A percentile compares a stretch with the other conserved stretches of the same genome.
Conservation (phyloP, 2,329 filamentous ascomycete genomes). For the Taxawa tesnikishii region DNA sequence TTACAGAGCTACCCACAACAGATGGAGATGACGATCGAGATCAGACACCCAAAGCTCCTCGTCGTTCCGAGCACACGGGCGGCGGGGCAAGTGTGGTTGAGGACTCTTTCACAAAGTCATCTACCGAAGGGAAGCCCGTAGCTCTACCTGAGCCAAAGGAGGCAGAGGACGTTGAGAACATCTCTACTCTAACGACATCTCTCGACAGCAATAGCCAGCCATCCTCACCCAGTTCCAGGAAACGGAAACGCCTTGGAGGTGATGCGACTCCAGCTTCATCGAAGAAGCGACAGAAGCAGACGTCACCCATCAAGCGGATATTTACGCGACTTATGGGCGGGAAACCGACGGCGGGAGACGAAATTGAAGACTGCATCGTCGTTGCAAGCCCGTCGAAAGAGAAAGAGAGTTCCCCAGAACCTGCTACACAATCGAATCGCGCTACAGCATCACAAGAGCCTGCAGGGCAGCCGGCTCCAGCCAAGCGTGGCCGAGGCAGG, state of each 20-base stretch:
- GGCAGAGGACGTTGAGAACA: too few relatives aligned
- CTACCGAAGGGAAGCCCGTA: slow-evolving; percentile 11
- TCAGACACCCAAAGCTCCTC: neutral
- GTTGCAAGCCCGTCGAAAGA: slow-evolving; percentile 16
- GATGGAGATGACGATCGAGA: neutral
- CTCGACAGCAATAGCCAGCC: neutral
- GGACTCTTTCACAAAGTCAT: slow-evolving; percentile 21
- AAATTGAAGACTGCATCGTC: slow-evolving; percentile 28
- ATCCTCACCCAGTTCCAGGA: slow-evolving; percentile 7
- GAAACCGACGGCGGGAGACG: slow-evolving; percentile 14
- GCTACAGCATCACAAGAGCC: slow-evolving; percentile 3
- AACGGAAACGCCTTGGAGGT: slow-evolving; percentile 15
- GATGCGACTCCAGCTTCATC: slow-evolving; percentile 4
- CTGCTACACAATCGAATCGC: neutral
- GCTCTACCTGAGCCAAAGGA: slow-evolving; percentile 6
- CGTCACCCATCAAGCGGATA: slow-evolving; percentile 15
- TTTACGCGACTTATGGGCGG: slow-evolving; percentile 12
- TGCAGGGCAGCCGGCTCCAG: neutral
- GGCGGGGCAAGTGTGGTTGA: slow-evolving; percentile 19
- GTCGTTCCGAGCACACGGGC: slow-evolving; percentile 6
- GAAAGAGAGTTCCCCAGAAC: slow-evolving; percentile 5
- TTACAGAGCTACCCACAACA: neutral
- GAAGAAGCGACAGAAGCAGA: slow-evolving; percentile 15
- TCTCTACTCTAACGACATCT: too few relatives aligned
- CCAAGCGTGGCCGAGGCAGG: slow-evolving; percentile 16